Conservation (phyloP, 371 early-diverging fungal genomes). For the Mucor ambiguus region DNA sequence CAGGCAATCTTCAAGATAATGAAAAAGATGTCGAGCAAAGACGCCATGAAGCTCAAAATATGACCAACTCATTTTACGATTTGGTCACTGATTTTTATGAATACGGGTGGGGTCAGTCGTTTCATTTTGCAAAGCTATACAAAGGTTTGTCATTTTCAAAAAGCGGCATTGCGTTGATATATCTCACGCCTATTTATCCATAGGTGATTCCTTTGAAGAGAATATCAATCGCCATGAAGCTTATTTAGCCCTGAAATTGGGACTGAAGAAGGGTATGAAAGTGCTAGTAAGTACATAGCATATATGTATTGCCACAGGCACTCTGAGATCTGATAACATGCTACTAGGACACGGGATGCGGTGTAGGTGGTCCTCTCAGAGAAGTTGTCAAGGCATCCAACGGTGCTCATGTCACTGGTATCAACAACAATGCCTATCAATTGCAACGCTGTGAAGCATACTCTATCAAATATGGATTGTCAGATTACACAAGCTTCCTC, state of each 20-base stretch:
- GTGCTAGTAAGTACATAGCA: constrained; percentile 49
- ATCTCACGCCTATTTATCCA: no score
- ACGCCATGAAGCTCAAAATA: constrained; percentile 54
- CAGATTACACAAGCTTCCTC: constrained; percentile 49
- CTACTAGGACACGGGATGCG: constrained; percentile 73
- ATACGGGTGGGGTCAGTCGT: constrained; percentile 76
- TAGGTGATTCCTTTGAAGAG: constrained; percentile 64
- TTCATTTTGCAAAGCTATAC: constrained; percentile 72
- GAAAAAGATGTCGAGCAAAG: constrained; percentile 35
- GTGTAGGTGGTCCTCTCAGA: constrained; percentile 81
- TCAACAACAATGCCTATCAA: constrained; percentile 88
- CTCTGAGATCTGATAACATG: background rate
- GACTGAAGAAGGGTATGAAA: constrained; percentile 61
- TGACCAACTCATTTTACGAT: constrained; percentile 69
- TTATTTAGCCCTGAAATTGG: constrained; percentile 65
- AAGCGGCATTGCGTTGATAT: background rate
- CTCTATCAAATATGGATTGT: constrained; percentile 60
- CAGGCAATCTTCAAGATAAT: constrained; percentile 32
- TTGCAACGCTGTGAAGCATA: constrained; percentile 72
- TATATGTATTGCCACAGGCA: background rate
- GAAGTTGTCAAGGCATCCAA: constrained; percentile 76
- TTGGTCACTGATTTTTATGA: constrained; percentile 68
- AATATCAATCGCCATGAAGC: constrained; percentile 81
- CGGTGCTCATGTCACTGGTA: constrained; percentile 70
- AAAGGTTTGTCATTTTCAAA: constrained; percentile 27